phyloP scores from a whole-genome alignment of 257 asterid species.

The Leonotis leonurus region DNA sequence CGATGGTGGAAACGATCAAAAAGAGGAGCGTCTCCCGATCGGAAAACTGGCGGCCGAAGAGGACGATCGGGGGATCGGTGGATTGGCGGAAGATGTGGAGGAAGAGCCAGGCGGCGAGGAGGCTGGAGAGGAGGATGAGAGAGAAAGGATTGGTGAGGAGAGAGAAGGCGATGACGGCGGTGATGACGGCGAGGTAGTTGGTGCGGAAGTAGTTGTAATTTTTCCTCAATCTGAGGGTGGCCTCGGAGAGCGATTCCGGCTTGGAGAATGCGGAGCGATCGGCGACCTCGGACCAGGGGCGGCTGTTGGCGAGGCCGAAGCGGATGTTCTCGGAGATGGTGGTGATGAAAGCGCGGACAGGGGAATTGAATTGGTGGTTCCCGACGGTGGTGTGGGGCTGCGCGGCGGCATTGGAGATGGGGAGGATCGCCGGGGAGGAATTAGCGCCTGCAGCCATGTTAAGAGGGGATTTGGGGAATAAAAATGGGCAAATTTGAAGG shows the following conservation, averaged over 20 bases:
- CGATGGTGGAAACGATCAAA: conserved; percentile 35
- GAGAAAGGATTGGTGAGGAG: conserved; percentile 70
- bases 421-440: conserved; percentile 65
- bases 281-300: conserved; percentile 76
- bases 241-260: conserved; percentile 71
- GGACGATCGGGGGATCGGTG: conserved; percentile 62
- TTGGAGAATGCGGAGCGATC: conserved; percentile 70
- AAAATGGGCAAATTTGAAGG: not conserved
- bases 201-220: conserved; percentile 58
- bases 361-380: conserved; percentile 30
- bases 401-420: conserved; percentile 46
- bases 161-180: conserved; percentile 48
- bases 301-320: conserved; percentile 55
- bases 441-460: conserved; percentile 34
- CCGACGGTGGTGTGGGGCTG: conserved; percentile 29
- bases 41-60: conserved; percentile 74
- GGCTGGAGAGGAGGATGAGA: conserved; percentile 55
- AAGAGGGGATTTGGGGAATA: conserved; percentile 1
- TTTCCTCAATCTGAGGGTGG: conserved; percentile 68
- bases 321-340: conserved; percentile 43
- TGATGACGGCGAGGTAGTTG: conserved; percentile 53
- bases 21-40: conserved; percentile 62
- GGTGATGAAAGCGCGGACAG: conserved; percentile 44
- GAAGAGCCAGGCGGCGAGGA: conserved; percentile 79
- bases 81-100: conserved; percentile 84